These are phyloP conservation scores for Aspergillus sclerotioniger DNA, from an alignment of 495 filamentous ascomycete genomes.

Conservation along the genomic window DNA sequence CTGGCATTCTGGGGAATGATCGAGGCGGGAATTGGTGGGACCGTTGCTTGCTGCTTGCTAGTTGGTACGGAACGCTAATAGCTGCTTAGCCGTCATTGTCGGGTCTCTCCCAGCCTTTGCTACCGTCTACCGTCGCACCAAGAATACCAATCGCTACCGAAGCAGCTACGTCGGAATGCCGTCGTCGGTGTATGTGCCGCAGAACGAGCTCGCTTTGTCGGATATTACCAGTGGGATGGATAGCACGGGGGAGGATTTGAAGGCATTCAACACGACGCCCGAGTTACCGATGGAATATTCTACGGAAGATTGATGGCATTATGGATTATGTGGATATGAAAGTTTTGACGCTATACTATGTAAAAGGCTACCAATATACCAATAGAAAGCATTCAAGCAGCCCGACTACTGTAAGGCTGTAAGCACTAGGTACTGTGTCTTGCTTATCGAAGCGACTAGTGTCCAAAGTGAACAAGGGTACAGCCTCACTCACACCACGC, in stretches of 20 bases:
- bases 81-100: not conserved
- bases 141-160: not conserved
- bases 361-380: too few species aligned
- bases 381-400: too few species aligned
- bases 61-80: not conserved
- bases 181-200: not conserved
- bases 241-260: not conserved
- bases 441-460: too few species aligned
- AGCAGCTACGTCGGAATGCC: not conserved
- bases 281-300: not conserved
- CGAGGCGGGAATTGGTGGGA: slow-evolving; percentile 25
- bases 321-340: too few species aligned
- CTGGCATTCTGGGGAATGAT: slow-evolving; percentile 29
- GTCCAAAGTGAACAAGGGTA: too few species aligned
- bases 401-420: too few species aligned
- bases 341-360: too few species aligned
- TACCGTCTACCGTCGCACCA: not conserved
- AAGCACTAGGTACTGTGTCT: too few species aligned
- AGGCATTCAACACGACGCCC: not conserved
- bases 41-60: not conserved
- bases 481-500: too few species aligned
- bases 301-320: too few species aligned
- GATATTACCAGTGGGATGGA: not conserved
- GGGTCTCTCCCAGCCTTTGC: not conserved
- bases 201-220: not conserved